Percentiles rank a stretch among this genome's conserved stretches.
phyloP scores from a whole-genome alignment of 2,329 filamentous ascomycete genomes.

The Periglandula ipomoeae region DNA sequence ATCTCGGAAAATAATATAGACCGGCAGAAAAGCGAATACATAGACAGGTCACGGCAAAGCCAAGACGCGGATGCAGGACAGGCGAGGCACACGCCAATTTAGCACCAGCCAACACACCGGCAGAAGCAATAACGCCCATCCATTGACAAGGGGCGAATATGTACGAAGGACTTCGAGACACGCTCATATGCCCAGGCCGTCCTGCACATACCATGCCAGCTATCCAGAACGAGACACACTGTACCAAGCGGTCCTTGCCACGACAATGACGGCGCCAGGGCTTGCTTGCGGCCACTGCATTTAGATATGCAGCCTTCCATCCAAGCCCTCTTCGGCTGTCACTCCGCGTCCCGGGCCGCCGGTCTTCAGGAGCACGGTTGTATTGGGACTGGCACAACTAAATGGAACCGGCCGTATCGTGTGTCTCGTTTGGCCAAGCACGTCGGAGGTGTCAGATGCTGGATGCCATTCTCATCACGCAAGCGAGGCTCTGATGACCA shows the following conservation, averaged over 20 bases:
- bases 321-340: slow-evolving; percentile 3
- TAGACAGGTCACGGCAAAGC: background rate
- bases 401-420: background rate
- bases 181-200: too few relatives aligned
- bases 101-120: slow-evolving; percentile 1
- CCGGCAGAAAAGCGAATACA: background rate
- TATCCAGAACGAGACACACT: background rate
- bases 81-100: background rate
- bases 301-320: slow-evolving; percentile 6
- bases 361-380: slow-evolving; percentile 7
- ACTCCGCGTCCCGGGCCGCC: slow-evolving; percentile 7
- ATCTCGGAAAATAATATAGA: slow-evolving; percentile 4
- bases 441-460: background rate
- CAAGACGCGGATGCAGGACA: background rate
- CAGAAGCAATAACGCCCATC: too few relatives aligned
- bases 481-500: background rate
- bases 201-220: background rate
- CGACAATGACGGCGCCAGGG: too few relatives aligned
- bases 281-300: background rate
- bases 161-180: too few relatives aligned
- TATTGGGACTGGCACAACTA: background rate
- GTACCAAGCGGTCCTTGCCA: background rate
- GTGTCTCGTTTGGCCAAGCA: background rate
- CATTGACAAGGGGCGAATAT: too few relatives aligned
- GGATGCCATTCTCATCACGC: background rate